Evolutionary conservation across 106 monocot species (phyloP), one percentile per base, ranked within the genome.

Genomic region (Apostasia ramifera): DNA sequence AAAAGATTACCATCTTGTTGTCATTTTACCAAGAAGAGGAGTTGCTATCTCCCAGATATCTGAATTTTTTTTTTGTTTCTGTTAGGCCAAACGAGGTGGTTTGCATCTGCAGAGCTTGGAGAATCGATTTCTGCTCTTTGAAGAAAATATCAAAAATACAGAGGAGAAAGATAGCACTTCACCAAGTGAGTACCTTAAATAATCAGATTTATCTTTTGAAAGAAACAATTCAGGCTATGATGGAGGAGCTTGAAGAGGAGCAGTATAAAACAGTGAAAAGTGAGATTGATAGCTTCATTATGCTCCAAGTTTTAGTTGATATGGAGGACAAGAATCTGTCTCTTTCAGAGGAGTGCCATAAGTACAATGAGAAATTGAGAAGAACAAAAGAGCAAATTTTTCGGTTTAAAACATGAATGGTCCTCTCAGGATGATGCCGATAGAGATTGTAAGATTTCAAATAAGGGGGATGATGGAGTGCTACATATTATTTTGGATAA

Each of bases 401-500:
- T 47, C 12, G 26, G 67, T 13, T 49, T 74, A 40, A 50, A 50
- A 49, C 2, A 74, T 3, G 45, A 74, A 47, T 40, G 41, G 9
- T 41, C 58, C 66, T 48, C 40, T 40, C 61, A 63, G 14, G 48
- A 70, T 41, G 45, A 67, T 53, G 63, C 76, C 55, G 49, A 73
- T 37, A 47, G 76, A 26, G 26, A 26, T 15, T 57, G 6, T 61
- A 57, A 37, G 38, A 59, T 59, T 62, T 37, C 53, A 9, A 55
- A 72, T 62, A 38, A 42, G 56, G 64, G 54, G 15, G 14, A 71
- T 10, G 76, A 76, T 63, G 74, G 82, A 59, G 26, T 70, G 62
- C 41, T 81, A 63, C 76, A 81, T 9, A 46, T 63, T 57, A 77
- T 85, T 59, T 48, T 73, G 26, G 1, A 10, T 78, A 79, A 81